Evolutionary conservation across 1,139 yeast species (phyloP).

Genomic region (Taphrina flavorubra): DNA sequence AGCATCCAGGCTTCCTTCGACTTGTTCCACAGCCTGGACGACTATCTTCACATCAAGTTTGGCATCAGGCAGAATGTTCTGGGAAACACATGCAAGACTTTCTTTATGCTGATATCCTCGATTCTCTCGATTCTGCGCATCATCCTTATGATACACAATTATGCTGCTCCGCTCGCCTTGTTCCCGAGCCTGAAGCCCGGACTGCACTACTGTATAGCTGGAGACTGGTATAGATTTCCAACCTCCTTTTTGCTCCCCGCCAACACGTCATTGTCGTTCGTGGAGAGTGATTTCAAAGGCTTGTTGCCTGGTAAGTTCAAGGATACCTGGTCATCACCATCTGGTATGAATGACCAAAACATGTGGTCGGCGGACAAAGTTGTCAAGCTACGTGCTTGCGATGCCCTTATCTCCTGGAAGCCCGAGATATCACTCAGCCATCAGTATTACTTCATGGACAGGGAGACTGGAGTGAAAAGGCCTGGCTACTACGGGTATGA

Average conservation of each 20-base stretch:
- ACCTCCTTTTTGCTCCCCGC: constrained; percentile 79
- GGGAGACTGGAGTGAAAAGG: constrained; percentile 19
- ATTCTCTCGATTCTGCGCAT: constrained; percentile 49
- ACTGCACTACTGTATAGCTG: constrained; percentile 65
- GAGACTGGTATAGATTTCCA: constrained; percentile 95
- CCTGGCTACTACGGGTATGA: constrained; percentile 30
- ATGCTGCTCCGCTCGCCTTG: constrained; percentile 53
- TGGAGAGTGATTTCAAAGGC: constrained; percentile 81
- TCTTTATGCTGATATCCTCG: constrained; percentile 27
- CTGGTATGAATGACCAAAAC: constrained; percentile 46
- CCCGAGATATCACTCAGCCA: constrained; percentile 3
- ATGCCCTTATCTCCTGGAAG: constrained; percentile 21
- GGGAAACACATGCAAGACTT: neutral
- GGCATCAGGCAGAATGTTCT: neutral
- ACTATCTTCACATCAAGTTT: neutral
- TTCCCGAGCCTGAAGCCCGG: constrained; percentile 46
- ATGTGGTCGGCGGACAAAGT: constrained; percentile 30
- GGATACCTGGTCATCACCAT: constrained; percentile 44
- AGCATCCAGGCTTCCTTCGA: constrained; percentile 48
- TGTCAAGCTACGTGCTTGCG: constrained; percentile 5
- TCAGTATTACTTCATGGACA: constrained; percentile 22
- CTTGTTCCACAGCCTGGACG: constrained; percentile 10
- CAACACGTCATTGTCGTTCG: constrained; percentile 66
- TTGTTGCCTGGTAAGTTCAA: constrained; percentile 84
- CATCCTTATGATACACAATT: constrained; percentile 51